Base-by-base conservation (phyloP, 495 filamentous ascomycete genomes). In the Hypoxylon lienhwacheense region DNA sequence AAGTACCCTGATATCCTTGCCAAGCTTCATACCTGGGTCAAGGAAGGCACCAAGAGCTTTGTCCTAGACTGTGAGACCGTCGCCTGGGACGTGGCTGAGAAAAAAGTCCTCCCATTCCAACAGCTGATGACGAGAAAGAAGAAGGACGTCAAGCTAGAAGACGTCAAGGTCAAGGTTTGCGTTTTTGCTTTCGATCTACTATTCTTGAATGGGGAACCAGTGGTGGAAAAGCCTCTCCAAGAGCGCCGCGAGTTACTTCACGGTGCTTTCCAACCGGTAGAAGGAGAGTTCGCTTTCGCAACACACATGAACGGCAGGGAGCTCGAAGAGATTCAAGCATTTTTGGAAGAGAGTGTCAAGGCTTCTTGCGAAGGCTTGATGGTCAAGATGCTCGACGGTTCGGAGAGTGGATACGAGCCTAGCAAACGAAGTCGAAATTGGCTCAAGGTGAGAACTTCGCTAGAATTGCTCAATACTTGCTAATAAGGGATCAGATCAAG, bases 51-150 rank as follows among this genome's bases (percentile, higher is more conserved):
- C 12, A 86, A 88, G 70, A 95, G 89, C 60, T 98, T 98, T 64
- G 95, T 98, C 3, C 74, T 98, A 5, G 93, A 98, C 67, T 97
- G 95, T 72, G 93, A 98, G 73, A 95, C 91, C 0, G 95, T 97
- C n/a, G 93, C 87, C 2, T 98, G 95, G 95, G 95, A 98, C 70
- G 79, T 86, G 1, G 77, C 77, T 1, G 88, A 91, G 75, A 96
- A 97, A 76, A 92, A 95, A 68, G 87, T 98, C 4, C 72, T 97
- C 10, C 93, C 93, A 0, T 98, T 98, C 77, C 93, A 98, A 70
- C 89, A 96, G 64, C 77, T 98, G 16, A 97, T 97, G 95, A 98
- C 93, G 4, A 79, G 93, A 21, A 98, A 98, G 71, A 85, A 86
- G 64, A 98, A 97, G 72, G 93, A 97, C 65, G 93, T 98, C 66